Conservation (phyloP, 2,329 filamentous ascomycete species). For the Nemania sp. region DNA sequence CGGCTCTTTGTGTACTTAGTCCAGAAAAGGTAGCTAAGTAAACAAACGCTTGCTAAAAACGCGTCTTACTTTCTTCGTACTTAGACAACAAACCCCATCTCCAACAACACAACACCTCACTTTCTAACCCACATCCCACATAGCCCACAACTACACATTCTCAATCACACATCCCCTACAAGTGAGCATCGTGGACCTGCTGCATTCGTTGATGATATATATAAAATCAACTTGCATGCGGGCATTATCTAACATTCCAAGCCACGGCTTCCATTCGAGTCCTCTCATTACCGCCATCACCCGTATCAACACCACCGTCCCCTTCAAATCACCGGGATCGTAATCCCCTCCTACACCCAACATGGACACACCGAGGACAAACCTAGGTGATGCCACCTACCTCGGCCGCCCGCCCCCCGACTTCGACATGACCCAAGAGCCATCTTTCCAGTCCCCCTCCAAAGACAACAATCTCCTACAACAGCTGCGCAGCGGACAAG, state of each 20-base stretch:
- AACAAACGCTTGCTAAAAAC: constrained; percentile 24
- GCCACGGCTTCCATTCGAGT: constrained; percentile 15
- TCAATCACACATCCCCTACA: not conserved
- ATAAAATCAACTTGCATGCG: constrained; percentile 2
- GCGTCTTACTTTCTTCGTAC: no score
- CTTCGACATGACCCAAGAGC: constrained; percentile 84
- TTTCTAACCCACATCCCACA: not conserved
- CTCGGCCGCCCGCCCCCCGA: constrained; percentile 67
- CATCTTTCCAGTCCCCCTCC: constrained; percentile 80
- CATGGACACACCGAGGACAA: constrained; percentile 84
- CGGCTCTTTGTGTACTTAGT: not conserved
- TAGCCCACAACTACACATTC: not conserved
- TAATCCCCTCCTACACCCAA: constrained; percentile 11
- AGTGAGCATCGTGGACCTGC: not conserved
- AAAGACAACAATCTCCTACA: constrained; percentile 78
- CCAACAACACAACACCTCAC: not conserved
- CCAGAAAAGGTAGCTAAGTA: constrained; percentile 16
- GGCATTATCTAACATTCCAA: constrained; percentile 13
- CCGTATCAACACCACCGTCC: constrained; percentile 13
- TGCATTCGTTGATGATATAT: not conserved
- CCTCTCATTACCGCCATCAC: constrained; percentile 8
- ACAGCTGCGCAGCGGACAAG: constrained; percentile 71
- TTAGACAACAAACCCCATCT: constrained; percentile 1
- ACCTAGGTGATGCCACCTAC: constrained; percentile 82
- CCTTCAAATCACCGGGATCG: not conserved